These are phyloP conservation scores for Cladorrhinum sp. DNA, from an alignment of 2,329 filamentous ascomycete species.

Conservation along the genomic window DNA sequence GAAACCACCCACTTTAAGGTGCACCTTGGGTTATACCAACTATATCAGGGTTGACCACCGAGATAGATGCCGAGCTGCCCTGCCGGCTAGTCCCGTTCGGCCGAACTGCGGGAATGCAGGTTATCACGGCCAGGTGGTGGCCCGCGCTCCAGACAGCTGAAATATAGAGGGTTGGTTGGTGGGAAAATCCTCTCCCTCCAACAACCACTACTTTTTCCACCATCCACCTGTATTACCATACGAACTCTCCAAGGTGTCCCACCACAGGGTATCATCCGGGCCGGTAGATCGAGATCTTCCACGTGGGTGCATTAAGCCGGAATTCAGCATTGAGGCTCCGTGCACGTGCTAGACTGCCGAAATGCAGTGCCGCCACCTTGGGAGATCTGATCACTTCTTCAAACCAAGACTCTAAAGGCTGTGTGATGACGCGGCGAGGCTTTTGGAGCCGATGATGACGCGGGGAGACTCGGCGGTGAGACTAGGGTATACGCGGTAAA, in stretches of 20 bases:
- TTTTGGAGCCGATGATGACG: too few relatives aligned
- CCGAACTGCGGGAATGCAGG: too few relatives aligned
- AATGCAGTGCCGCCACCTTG: neutral
- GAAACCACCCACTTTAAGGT: neutral
- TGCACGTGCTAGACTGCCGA: neutral
- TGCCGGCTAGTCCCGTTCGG: neutral
- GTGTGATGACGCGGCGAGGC: neutral
- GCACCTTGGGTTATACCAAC: neutral
- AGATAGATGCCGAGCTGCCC: neutral
- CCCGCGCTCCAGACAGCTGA: too few relatives aligned
- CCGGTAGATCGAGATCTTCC: neutral
- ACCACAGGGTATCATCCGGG: neutral
- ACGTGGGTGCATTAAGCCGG: neutral
- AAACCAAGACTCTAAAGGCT: neutral
- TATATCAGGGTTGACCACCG: neutral
- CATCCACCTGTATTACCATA: too few relatives aligned
- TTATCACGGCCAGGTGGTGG: too few relatives aligned
- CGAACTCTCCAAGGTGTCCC: neutral
- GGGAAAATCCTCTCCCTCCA: too few relatives aligned
- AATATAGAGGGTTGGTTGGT: too few relatives aligned
- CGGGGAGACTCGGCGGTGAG: slow-evolving; percentile 24
- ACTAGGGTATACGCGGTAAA: neutral
- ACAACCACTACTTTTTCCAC: too few relatives aligned
- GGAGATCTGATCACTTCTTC: neutral
- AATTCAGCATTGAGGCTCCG: neutral